Conservation (phyloP, 2,329 filamentous ascomycete genomes). For the Aspergillus floridensis region DNA sequence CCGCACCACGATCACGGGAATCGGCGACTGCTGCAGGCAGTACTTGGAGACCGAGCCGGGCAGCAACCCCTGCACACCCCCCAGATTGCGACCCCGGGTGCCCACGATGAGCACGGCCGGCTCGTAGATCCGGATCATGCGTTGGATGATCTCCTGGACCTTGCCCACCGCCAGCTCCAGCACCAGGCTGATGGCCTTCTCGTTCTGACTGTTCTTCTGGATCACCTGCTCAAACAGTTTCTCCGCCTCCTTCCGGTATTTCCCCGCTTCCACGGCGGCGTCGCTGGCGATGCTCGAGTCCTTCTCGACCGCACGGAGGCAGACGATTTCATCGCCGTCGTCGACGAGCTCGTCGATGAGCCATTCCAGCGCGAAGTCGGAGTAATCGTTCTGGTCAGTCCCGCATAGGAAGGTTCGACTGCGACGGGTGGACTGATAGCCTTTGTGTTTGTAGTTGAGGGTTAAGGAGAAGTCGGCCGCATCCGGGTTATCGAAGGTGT, state of each 20-base stretch:
- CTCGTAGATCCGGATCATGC: slow-evolving; percentile 88
- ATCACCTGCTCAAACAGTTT: slow-evolving; percentile 73
- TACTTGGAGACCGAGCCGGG: slow-evolving; percentile 92
- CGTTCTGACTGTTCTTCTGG: slow-evolving; percentile 72
- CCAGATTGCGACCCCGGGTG: slow-evolving; percentile 78
- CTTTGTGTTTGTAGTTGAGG: slow-evolving; percentile 79
- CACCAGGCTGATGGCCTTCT: slow-evolving; percentile 76
- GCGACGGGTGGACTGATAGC: slow-evolving; percentile 75
- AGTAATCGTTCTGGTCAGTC: slow-evolving; percentile 87
- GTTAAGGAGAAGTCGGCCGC: slow-evolving; percentile 74
- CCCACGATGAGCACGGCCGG: slow-evolving; percentile 89
- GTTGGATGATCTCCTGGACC: slow-evolving; percentile 84
- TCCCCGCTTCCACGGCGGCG: slow-evolving; percentile 59
- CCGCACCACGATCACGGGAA: slow-evolving; percentile 88
- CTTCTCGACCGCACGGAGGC: slow-evolving; percentile 82
- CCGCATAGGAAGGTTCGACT: slow-evolving; percentile 89
- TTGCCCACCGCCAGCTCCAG: slow-evolving; percentile 88
- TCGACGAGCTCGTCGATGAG: slow-evolving; percentile 87
- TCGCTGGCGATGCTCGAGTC: slow-evolving; percentile 68
- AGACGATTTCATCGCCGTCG: slow-evolving; percentile 90
- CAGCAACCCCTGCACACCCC: slow-evolving; percentile 80
- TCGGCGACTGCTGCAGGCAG: slow-evolving; percentile 87
- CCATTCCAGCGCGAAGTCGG: slow-evolving; percentile 89
- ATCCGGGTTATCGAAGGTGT: slow-evolving; percentile 67
- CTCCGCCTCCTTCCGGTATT: slow-evolving; percentile 74